Base-by-base conservation (phyloP, 495 filamentous ascomycete species). In the Evansstolkia leycettana region DNA sequence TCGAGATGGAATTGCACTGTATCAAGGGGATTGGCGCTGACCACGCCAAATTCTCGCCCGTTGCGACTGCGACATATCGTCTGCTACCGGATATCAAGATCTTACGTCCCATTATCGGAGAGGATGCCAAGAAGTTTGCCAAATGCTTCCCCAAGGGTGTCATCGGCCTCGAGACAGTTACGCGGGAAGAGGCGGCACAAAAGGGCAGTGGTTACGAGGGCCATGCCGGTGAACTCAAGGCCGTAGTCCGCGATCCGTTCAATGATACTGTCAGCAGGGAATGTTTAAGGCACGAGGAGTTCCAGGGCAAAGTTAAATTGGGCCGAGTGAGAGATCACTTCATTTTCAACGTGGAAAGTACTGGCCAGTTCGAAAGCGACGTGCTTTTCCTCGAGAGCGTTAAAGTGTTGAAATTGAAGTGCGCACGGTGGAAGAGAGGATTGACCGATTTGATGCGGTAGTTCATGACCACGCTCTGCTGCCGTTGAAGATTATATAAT, bases 11-110 rank as follows among this genome's bases (percentile, higher is more conserved):
- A 39, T 73, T 89, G 70, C 86, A 93, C 61, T 84, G 83, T 57
- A 73, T 89, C 58, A 95, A 94, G 59, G 92, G 92, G 16, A 79
- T 90, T 36, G 92, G 92, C 11, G 80, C 77, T 38, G 90, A 96
- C 61, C 92, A 99, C 58, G 83, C 92, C 31, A 99, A 99, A 54
- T 99, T 89, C 68, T 93, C 84, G 1, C 92, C 92, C 17, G 92
- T 99, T 13, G 88, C 89, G 3, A 94, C 92, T 0, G 89, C 90
- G 7, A 78, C 78, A 26, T 99, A 99, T 62, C 75, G 92, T 12
- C 69, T 99, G 7, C 52, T 99, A 43, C 92, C 92, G 1, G 73
- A 76, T 31, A 96, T 99, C 50, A 66, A 70, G 13, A 95, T 96
- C 47, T 52, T 64, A 27, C 64, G 68, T 38, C 89, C 92, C 12